These are phyloP conservation scores for Agaricus sinodeliciosus DNA, from an alignment of 768 basidiomycete genomes.

Conservation along the genomic window DNA sequence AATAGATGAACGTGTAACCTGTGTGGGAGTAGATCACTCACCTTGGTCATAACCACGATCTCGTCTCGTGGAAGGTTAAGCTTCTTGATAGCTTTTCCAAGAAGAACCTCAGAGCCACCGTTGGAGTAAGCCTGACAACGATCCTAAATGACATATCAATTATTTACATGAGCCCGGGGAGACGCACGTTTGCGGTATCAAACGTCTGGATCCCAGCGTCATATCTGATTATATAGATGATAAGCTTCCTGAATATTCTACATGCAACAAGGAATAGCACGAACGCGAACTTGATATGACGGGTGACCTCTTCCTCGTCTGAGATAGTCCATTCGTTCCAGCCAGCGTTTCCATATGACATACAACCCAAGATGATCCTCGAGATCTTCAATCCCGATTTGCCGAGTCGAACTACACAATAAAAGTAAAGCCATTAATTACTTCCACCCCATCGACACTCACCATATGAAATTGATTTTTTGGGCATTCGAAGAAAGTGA, in stretches of 20 bases:
- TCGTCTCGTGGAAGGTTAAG: constrained; percentile 64
- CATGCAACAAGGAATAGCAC: constrained; percentile 1
- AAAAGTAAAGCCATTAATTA: background rate
- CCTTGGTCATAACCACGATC: constrained; percentile 77
- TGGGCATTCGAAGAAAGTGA: background rate
- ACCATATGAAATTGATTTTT: background rate
- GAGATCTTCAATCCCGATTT: constrained; percentile 59
- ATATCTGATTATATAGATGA: constrained; percentile 31
- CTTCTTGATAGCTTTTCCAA: constrained; percentile 68
- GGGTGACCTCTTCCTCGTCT: constrained; percentile 41
- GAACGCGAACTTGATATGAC: constrained; percentile 31
- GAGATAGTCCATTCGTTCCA: constrained; percentile 44
- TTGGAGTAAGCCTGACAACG: constrained; percentile 53
- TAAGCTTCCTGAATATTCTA: background rate
- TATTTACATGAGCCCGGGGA: background rate
- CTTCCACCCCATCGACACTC: background rate
- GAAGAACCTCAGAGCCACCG: constrained; percentile 56
- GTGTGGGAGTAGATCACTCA: constrained; percentile 12
- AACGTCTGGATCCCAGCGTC: constrained; percentile 62
- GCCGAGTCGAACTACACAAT: constrained; percentile 33
- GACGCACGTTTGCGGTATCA: constrained; percentile 43
- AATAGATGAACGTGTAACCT: background rate
- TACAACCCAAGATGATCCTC: constrained; percentile 56
- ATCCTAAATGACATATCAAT: background rate
- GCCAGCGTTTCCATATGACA: constrained; percentile 48